Conservation (phyloP, 2,329 filamentous ascomycete species). For the Eurotiales sp. region DNA sequence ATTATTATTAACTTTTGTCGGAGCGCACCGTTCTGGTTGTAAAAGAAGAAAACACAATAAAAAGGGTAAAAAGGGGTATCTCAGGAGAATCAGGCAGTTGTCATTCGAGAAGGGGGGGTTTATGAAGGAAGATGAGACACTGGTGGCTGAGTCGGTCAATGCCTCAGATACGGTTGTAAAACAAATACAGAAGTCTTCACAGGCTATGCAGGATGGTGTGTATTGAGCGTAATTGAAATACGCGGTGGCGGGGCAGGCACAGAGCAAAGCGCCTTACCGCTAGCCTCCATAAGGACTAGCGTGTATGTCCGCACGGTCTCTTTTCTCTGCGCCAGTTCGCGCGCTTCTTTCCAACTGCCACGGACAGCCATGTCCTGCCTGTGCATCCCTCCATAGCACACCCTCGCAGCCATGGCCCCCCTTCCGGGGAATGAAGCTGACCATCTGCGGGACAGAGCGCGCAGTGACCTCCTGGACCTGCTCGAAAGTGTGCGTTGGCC, state of each 20-base stretch:
- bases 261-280: background rate
- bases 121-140: slow-evolving; percentile 6
- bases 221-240: background rate
- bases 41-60: background rate
- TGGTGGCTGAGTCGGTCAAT: slow-evolving; percentile 8
- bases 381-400: slow-evolving; percentile 17
- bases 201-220: too few relatives aligned
- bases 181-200: background rate
- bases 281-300: slow-evolving; percentile 1
- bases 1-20: background rate
- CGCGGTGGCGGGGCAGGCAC: background rate
- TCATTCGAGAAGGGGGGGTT: background rate
- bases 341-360: slow-evolving; percentile 9
- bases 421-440: slow-evolving; percentile 44
- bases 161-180: slow-evolving; percentile 2
- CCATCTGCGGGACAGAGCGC: slow-evolving; percentile 55
- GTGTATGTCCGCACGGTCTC: background rate
- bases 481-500: slow-evolving; percentile 83
- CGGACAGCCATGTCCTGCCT: slow-evolving; percentile 17
- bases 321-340: too few relatives aligned
- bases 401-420: slow-evolving; percentile 42
- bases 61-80: slow-evolving; percentile 8
- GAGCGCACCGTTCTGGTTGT: background rate
- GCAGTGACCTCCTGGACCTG: slow-evolving; percentile 83
- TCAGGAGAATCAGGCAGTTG: background rate